These are phyloP conservation scores for Backusella tuberculispora DNA, from an alignment of 192 early-diverging fungal species.

Conservation along the genomic window DNA sequence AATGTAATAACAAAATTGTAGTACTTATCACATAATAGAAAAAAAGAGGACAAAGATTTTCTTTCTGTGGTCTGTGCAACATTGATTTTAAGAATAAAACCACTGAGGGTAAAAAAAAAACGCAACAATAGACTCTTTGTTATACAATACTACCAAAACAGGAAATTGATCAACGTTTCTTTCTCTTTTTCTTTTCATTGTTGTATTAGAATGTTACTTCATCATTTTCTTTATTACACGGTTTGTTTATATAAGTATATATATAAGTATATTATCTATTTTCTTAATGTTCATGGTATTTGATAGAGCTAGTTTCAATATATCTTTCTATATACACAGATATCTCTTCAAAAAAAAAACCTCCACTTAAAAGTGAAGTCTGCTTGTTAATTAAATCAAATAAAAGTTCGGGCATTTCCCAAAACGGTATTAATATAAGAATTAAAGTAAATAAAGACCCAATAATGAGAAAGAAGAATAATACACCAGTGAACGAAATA, in stretches of 20 bases:
- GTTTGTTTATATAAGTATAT: no score
- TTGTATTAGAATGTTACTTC: background rate
- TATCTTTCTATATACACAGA: background rate
- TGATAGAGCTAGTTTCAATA: no score
- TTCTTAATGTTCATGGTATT: background rate
- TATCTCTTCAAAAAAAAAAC: background rate
- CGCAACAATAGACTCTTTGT: background rate
- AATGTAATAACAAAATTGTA: background rate
- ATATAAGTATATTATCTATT: background rate
- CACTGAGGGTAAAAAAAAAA: background rate
- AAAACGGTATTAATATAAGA: background rate
- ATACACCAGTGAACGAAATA: background rate
- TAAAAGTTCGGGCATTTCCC: background rate
- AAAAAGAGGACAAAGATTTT: conserved; percentile 7
- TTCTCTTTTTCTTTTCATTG: conserved; percentile 1
- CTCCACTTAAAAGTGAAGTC: no score
- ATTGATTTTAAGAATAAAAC: background rate
- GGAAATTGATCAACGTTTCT: background rate
- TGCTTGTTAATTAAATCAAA: background rate
- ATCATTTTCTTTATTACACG: background rate
- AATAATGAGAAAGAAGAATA: background rate
- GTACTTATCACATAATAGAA: conserved; percentile 12
- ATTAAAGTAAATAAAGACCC: background rate
- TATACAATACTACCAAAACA: background rate
- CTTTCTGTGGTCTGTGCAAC: background rate